These are phyloP conservation scores for Hypholoma sublateritium DNA, from an alignment of 768 basidiomycete species.

Conservation along the genomic window DNA sequence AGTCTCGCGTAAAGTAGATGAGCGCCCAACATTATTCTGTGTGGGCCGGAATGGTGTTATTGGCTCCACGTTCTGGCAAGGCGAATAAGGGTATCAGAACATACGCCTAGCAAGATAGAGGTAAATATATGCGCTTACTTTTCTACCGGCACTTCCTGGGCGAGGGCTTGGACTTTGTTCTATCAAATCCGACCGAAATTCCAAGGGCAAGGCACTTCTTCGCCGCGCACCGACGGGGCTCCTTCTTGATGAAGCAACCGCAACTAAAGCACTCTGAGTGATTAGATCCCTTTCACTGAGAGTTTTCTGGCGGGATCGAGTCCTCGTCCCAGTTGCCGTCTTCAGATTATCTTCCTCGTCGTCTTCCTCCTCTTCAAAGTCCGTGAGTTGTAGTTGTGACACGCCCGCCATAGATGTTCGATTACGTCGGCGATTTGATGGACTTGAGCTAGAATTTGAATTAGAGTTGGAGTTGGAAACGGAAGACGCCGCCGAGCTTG, in stretches of 20 bases:
- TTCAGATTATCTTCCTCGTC: slow-evolving; percentile 15
- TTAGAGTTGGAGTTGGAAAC: slow-evolving; percentile 18
- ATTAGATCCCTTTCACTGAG: slow-evolving; percentile 33
- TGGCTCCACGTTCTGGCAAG: slow-evolving; percentile 33
- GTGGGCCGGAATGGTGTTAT: slow-evolving; percentile 34
- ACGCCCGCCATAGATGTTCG: slow-evolving; percentile 28
- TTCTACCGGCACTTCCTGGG: slow-evolving; percentile 3
- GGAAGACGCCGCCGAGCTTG: slow-evolving; percentile 7
- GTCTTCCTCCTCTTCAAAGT: slow-evolving; percentile 28
- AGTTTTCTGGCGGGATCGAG: slow-evolving; percentile 21
- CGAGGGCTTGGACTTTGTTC: slow-evolving; percentile 15
- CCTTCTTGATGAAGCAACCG: slow-evolving; percentile 55
- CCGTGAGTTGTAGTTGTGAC: slow-evolving; percentile 18
- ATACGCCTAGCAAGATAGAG: neutral
- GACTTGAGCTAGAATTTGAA: slow-evolving; percentile 25
- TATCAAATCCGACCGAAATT: slow-evolving; percentile 36
- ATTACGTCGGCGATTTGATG: slow-evolving; percentile 26
- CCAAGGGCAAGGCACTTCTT: slow-evolving; percentile 41
- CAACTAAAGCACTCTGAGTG: slow-evolving; percentile 57
- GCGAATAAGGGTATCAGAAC: neutral
- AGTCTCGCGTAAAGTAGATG: slow-evolving; percentile 28
- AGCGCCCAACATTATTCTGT: slow-evolving; percentile 18
- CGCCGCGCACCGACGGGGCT: slow-evolving; percentile 41
- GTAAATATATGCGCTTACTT: slow-evolving; percentile 20
- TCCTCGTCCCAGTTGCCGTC: slow-evolving; percentile 21